Evolutionary conservation across 805 yeast genomes (phyloP).

Genomic region (Citeromyces nyonsensis): DNA sequence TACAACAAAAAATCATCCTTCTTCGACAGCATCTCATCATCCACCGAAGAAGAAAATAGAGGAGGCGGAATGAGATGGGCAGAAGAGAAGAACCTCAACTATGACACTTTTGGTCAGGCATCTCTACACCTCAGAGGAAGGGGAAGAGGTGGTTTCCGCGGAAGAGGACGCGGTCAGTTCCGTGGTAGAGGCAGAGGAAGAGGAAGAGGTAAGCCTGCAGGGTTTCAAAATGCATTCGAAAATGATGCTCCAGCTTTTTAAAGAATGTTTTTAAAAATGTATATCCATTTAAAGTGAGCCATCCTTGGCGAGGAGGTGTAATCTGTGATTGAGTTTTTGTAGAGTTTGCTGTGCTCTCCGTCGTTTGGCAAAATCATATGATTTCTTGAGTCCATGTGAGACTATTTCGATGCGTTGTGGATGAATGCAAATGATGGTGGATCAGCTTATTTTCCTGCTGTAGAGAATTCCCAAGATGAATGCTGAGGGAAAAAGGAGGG

Average conservation of each 20-base stretch:
- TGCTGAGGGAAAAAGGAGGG: too few species aligned
- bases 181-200: constrained; percentile 20
- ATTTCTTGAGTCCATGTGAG: too few species aligned
- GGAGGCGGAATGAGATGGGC: constrained; percentile 39
- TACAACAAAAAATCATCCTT: constrained; percentile 79
- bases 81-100: constrained; percentile 56
- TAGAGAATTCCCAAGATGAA: too few species aligned
- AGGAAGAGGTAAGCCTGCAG: constrained; percentile 16
- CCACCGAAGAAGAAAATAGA: constrained; percentile 24
- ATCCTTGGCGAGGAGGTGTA: neutral
- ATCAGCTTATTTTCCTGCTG: too few species aligned
- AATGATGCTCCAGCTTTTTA: constrained; percentile 11
- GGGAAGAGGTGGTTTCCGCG: constrained; percentile 27
- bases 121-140: constrained; percentile 23
- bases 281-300: neutral
- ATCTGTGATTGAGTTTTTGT: neutral
- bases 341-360: too few species aligned
- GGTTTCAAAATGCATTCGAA: constrained; percentile 7
- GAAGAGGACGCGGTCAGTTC: constrained; percentile 29
- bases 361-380: too few species aligned
- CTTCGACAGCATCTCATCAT: constrained; percentile 73
- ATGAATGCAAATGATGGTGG: too few species aligned
- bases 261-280: constrained; percentile 4
- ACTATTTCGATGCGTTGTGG: too few species aligned
- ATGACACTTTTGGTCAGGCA: constrained; percentile 76